phyloP scores from a whole-genome alignment of 495 filamentous ascomycete genomes.

The Aspergillus asperescens region DNA sequence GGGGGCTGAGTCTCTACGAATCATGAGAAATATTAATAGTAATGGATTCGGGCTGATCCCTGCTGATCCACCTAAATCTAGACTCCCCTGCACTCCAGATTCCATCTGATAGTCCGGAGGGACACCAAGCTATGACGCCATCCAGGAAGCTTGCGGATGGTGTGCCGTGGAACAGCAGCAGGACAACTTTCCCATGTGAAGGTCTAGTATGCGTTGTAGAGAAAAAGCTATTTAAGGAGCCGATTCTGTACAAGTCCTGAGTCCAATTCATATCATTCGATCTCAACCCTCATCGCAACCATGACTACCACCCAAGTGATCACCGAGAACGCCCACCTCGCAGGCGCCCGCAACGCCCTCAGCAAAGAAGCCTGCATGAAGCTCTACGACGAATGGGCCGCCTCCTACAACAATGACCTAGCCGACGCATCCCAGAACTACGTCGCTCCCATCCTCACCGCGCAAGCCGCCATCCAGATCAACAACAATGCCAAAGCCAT shows the following conservation, averaged over 20 bases:
- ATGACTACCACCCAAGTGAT: conserved; percentile 16
- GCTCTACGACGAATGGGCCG: conserved; percentile 45
- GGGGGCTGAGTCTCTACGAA: too few species aligned
- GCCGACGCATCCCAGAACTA: conserved; percentile 35
- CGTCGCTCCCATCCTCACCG: conserved; percentile 35
- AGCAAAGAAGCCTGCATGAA: conserved; percentile 30
- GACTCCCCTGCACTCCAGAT: too few species aligned
- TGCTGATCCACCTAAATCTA: too few species aligned
- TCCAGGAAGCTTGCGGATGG: not conserved
- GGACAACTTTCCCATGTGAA: not conserved
- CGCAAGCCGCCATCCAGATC: conserved; percentile 23
- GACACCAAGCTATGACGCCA: not conserved
- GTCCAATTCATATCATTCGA: not conserved
- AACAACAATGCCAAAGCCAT: conserved; percentile 15
- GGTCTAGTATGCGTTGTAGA: too few species aligned
- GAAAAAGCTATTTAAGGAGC: too few species aligned
- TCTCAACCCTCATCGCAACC: not conserved
- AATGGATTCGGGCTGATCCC: too few species aligned
- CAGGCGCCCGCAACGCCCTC: conserved; percentile 23
- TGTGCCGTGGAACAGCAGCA: not conserved
- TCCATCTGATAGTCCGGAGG: too few species aligned
- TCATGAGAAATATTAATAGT: too few species aligned
- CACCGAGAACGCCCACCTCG: conserved; percentile 21
- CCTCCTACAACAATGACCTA: conserved; percentile 40
- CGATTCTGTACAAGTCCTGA: not conserved